These are phyloP conservation scores for Marchantia paleacea DNA, from an alignment of 225 moss, liverwort and hornwort species.

Conservation along the genomic window DNA sequence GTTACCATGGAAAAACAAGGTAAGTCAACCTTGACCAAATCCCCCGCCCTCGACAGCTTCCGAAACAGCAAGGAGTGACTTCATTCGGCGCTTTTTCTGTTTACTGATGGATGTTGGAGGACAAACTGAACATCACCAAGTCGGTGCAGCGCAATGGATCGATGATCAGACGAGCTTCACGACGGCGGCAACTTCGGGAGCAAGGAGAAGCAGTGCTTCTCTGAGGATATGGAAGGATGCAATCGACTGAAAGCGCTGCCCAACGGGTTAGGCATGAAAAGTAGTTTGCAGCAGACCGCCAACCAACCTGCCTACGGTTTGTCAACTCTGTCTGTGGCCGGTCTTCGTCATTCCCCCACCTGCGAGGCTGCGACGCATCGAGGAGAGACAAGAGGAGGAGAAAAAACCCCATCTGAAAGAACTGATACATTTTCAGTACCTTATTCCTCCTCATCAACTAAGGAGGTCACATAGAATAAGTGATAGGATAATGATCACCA, in stretches of 20 bases:
- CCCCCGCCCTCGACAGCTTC: not conserved
- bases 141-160: not conserved
- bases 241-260: not conserved
- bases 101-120: not conserved
- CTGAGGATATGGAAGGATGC: not conserved
- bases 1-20: not conserved
- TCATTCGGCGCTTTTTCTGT: not conserved
- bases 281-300: not conserved
- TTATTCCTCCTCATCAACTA: too few relatives aligned
- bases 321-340: not conserved
- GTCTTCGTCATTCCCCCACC: not conserved
- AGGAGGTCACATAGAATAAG: too few relatives aligned
- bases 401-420: too few relatives aligned
- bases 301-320: not conserved
- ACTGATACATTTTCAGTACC: too few relatives aligned
- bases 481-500: too few relatives aligned
- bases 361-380: too few relatives aligned
- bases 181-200: not conserved
- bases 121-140: not conserved
- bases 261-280: not conserved
- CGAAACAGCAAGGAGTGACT: not conserved
- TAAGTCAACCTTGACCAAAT: not conserved
- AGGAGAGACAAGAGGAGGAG: too few relatives aligned
- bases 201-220: not conserved
- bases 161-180: not conserved